Base-by-base conservation (phyloP, 2,329 filamentous ascomycete species). In the Tricladium varicosporioides region DNA sequence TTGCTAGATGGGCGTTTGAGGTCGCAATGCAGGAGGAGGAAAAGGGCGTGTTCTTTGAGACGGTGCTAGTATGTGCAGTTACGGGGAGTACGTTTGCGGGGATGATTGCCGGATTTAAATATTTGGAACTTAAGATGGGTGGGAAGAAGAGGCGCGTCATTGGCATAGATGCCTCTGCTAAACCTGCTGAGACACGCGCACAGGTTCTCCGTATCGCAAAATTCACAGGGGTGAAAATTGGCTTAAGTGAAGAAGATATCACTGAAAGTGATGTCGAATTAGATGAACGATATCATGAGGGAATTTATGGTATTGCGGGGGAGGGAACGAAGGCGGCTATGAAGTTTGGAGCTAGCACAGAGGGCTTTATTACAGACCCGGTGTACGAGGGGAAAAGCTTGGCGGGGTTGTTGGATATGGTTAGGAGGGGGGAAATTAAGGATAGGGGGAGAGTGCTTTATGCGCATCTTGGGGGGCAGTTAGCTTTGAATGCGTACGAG, bases 341-440 rank as follows among this genome's bases (percentile, higher is more conserved):
- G 68, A 80, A 80, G 70, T 85, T 88, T 67, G 85, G 83, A 5
- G 87, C 87, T 0, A 71, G 75, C 57, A 88, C 83, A 1, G 88
- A 91, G 74, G 87, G 81, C 0, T 85, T 91, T 64, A 87, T 91
- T 60, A 90, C 86, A 0, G 87, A 91, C 67, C 87, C 87, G 0
- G 87, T 91, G 1, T 91, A 91, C 66, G 87, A 89, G 73, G 88
- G 88, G 1, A 91, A 91, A 80, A 88, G 83, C 63, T 73, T 91
- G 70, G 86, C 86, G 3, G 87, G 87, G 0, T 80, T 90, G 85
- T 82, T 89, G 63, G 85, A 86, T 68, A 73, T 89, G 74, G 82
- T 89, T 15, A 79, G 74, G 61, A 82, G 79, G 51, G 85, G 81
- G 0, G 82, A 86, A 69, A 84, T 90, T 57, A 43, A 68, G 0